phyloP scores from a whole-genome alignment of 495 filamentous ascomycete species.

The Parathielavia hyrcaniae region DNA sequence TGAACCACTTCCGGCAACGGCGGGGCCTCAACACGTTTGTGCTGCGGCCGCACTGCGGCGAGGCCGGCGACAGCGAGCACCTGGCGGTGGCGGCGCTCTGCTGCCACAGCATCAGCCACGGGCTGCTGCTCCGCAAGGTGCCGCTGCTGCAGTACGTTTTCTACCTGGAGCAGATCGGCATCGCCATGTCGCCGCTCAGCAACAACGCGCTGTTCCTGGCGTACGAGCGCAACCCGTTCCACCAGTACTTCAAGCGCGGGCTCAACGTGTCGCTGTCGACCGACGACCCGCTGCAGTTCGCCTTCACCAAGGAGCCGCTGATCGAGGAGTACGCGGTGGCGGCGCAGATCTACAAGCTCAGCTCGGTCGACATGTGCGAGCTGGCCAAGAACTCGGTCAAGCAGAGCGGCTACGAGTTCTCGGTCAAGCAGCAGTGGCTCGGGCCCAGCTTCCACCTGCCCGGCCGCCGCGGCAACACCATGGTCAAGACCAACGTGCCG shows the following conservation, averaged over 20 bases:
- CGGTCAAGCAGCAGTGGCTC: conserved; percentile 84
- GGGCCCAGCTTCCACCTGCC: conserved; percentile 65
- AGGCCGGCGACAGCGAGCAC: conserved; percentile 95
- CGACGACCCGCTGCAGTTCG: conserved; percentile 95
- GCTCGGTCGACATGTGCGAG: conserved; percentile 97
- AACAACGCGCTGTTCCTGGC: conserved; percentile 97
- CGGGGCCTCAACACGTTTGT: conserved; percentile 95
- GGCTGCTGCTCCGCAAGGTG: conserved; percentile 85
- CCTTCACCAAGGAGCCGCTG: conserved; percentile 94
- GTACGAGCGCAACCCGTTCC: conserved; percentile 94
- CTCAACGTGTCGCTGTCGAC: conserved; percentile 94
- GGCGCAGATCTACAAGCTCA: conserved; percentile 96
- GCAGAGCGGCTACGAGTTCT: conserved; percentile 88
- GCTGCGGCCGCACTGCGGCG: conserved; percentile 89
- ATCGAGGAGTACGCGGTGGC: conserved; percentile 98
- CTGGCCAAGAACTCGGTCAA: conserved; percentile 90
- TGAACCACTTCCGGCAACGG: conserved; percentile 85
- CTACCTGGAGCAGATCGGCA: conserved; percentile 95
- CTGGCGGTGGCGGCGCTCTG: conserved; percentile 85
- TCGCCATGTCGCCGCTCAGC: conserved; percentile 96
- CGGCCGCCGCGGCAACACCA: conserved; percentile 75
- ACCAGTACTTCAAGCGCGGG: conserved; percentile 88
- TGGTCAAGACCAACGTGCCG: conserved; percentile 93
- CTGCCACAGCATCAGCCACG: conserved; percentile 97
- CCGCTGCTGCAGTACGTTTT: conserved; percentile 94